Base-by-base conservation (phyloP, 306 rosid species). In the Astragalus glycyphyllos region DNA sequence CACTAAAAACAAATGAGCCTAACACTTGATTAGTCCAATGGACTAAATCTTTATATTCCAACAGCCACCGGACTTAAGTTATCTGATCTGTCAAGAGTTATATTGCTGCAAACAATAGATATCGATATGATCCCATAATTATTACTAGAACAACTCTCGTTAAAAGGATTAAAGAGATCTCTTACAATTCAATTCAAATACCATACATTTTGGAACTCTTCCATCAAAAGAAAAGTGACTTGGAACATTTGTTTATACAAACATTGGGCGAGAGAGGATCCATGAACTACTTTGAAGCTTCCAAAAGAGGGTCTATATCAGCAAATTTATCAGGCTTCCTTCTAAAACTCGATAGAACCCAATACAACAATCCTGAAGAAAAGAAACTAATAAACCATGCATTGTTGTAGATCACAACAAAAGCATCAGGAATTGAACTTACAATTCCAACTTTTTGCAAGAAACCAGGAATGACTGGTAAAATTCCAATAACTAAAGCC, bases 301-400 rank as follows among this genome's bases (percentile, higher is more conserved):
- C 74, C 75, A 84, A 73, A 65, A 84, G 66, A 16, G 89, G 62
- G 13, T 64, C 85, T 35, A 20, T 14, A 41, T 37, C 65, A 55
- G 9, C 63, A 16, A 16, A 70, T 23, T 71, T 37, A 41, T 47
- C 71, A 4, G 20, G 59, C 66, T 82, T 85, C 62, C 77, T 29
- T 44, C 46, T 73, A 70, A 80, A 63, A 70, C 76, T n/a, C n/a
- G 91, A 86, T 13, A 88, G 49, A 58, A 86, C 12, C 92, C 93
- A 89, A 49, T 89, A 79, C 13, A 86, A 63, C 55, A 84, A 81
- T 16, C 95, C 97, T 4, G 96, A 88, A 45, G 83, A 74, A 89
- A 94, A 90, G 78, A 86, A 83, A 77, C 96, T 89, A 29, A 89
- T 35, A 77, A 94, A 94, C 98, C 97, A 94, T 29, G 98, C 98